phyloP scores from a whole-genome alignment of 768 basidiomycete genomes.

The Auriscalpium microsporum region DNA sequence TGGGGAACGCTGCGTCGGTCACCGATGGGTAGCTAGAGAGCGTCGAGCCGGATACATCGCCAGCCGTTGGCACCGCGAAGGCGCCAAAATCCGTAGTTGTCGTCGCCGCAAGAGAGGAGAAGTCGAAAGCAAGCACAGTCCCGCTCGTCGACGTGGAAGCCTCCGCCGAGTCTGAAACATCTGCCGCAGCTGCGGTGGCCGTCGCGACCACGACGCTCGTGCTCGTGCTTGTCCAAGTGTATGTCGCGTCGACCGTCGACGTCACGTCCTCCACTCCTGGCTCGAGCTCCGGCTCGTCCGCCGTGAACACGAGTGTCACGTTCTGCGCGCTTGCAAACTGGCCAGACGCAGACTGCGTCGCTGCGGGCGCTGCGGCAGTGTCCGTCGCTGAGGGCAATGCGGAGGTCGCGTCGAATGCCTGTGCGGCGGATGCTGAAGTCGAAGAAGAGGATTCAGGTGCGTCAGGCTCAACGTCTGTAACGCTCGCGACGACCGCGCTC shows the following conservation, averaged over 20 bases:
- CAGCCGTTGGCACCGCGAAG: neutral
- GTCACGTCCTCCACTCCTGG: neutral
- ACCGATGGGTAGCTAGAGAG: neutral
- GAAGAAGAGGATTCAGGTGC: neutral
- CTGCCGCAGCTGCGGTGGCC: conserved; percentile 2
- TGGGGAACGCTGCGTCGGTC: neutral
- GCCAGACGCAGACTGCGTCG: conserved; percentile 10
- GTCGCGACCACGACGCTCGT: conserved; percentile 1
- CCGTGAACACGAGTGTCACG: conserved; percentile 48
- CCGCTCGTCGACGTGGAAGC: neutral
- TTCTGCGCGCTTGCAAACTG: conserved; percentile 25
- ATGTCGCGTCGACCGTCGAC: neutral
- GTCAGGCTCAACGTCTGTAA: neutral
- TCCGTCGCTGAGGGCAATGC: neutral
- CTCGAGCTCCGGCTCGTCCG: conserved; percentile 26
- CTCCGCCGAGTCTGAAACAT: neutral
- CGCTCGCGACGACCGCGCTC: conserved; percentile 4
- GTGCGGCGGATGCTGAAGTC: neutral
- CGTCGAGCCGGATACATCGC: neutral
- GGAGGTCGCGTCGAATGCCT: neutral
- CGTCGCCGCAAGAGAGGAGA: neutral
- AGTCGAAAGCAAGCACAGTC: neutral
- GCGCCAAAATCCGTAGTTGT: neutral
- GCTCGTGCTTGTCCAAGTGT: neutral
- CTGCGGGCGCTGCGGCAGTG: neutral